phyloP scores from a whole-genome alignment of 1,284 basidiomycete species.

The Acaromyces ingoldii region DNA sequence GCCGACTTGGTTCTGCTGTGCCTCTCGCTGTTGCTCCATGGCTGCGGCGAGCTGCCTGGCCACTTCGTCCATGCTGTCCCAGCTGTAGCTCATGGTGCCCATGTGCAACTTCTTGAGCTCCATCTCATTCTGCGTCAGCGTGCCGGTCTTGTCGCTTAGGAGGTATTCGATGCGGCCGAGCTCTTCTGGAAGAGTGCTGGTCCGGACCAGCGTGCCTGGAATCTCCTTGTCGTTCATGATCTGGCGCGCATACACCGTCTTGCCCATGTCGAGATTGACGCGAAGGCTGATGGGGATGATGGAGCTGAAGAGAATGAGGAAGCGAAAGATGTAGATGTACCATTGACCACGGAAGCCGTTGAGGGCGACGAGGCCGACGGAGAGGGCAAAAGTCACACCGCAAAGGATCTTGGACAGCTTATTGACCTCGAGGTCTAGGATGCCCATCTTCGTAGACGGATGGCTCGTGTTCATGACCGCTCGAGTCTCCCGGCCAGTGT shows the following conservation, averaged over 20 bases:
- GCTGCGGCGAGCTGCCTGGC: slow-evolving; percentile 76
- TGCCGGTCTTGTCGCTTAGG: slow-evolving; percentile 98
- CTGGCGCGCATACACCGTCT: slow-evolving; percentile 91
- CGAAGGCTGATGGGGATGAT: slow-evolving; percentile 99
- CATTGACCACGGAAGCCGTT: slow-evolving; percentile 94
- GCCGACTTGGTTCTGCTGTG: not conserved
- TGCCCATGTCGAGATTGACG: slow-evolving; percentile 99
- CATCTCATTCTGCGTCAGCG: slow-evolving; percentile 96
- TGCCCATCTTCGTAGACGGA: slow-evolving; percentile 87
- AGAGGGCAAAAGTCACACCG: slow-evolving; percentile 84
- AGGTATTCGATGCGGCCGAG: slow-evolving; percentile 95
- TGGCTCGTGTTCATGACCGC: slow-evolving; percentile 99
- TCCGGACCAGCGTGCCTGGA: slow-evolving; percentile 88
- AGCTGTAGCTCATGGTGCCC: slow-evolving; percentile 95
- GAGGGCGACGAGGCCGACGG: slow-evolving; percentile 82
- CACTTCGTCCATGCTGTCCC: slow-evolving; percentile 97
- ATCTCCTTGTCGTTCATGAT: slow-evolving; percentile 93
- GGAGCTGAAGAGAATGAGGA: slow-evolving; percentile 94
- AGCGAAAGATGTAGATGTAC: slow-evolving; percentile 94
- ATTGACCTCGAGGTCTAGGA: slow-evolving; percentile 92
- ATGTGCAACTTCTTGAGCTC: slow-evolving; percentile 97
- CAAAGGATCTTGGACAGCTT: slow-evolving; percentile 95
- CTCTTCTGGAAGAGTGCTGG: slow-evolving; percentile 93
- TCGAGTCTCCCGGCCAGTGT: slow-evolving; percentile 88
- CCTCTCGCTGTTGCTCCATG: slow-evolving; percentile 53